A percentile compares a stretch with the other conserved stretches of the same genome.
Evolutionary conservation across 2,329 filamentous ascomycete species (phyloP).

Genomic region (Venturia nashicola): DNA sequence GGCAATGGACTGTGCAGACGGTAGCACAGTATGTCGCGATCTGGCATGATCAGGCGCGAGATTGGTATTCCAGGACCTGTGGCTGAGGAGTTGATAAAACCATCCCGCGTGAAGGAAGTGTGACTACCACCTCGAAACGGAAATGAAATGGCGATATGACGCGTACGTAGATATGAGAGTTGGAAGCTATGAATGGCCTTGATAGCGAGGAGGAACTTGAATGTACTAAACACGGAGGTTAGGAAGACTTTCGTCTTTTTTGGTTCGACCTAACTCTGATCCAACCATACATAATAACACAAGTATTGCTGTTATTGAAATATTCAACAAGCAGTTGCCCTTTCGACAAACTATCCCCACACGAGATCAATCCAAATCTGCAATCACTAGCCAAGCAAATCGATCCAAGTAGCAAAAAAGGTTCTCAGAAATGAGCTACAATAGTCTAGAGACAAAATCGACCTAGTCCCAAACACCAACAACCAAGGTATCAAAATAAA

Average conservation of each 20-base stretch:
- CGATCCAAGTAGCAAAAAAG: neutral
- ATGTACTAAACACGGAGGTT: neutral
- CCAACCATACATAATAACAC: neutral
- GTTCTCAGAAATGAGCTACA: neutral
- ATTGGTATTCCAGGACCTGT: neutral
- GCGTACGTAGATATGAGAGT: no score
- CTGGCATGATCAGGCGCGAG: no score
- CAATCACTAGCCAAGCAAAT: neutral
- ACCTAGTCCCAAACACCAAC: neutral
- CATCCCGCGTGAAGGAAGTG: neutral
- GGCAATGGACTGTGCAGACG: neutral
- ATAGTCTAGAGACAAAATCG: neutral
- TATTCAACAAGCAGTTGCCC: neutral
- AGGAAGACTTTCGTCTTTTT: neutral
- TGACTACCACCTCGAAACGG: neutral
- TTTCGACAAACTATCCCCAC: neutral
- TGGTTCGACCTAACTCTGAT: neutral
- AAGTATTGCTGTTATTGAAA: neutral
- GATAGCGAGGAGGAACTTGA: no score
- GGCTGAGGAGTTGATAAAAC: neutral
- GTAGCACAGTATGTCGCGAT: neutral
- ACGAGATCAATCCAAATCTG: neutral
- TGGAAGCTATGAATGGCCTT: no score
- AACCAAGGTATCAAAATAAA: constrained; percentile 2
- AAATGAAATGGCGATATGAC: no score